Evolutionary conservation across 2,329 filamentous ascomycete genomes (phyloP), one percentile per base, ranked within the genome.

Genomic region (Colletotrichum euphorbiae): DNA sequence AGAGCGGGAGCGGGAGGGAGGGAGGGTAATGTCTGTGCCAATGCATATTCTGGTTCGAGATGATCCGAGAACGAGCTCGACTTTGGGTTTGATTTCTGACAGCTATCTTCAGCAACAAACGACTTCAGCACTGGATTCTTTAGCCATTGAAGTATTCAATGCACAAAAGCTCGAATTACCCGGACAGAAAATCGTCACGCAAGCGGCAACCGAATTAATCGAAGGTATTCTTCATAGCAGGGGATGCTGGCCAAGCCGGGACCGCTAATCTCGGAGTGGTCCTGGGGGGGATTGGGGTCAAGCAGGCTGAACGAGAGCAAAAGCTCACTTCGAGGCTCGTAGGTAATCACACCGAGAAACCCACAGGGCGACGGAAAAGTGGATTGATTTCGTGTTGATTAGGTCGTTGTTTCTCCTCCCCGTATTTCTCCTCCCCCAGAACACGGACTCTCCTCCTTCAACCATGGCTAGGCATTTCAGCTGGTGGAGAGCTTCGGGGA

Each of bases 211-310:
- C n/a, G n/a, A n/a, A n/a, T n/a, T n/a, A n/a, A 19, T 15, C 58
- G 8, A 36, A 51, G 15, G 8, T 24, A 24, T 21, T 21, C 12
- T n/a, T 56, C 21, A 15, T 5, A 38, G 31, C 43, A 24, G 56
- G 48, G 57, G 48, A 54, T 54, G 31, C 40, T 33, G 59, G 42
- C n/a, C 40, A 19, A 17, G 17, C 38, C 56, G 40, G 56, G 15
- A 62, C 42, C 33, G 56, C 48, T 56, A 67, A 67, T 62, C 58
- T 56, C 57, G 31, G 42, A 43, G 33, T n/a, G 63, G 58, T 17
- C 21, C 36, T n/a, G n/a, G n/a, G n/a, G n/a, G n/a, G n/a, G n/a
- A n/a, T n/a, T n/a, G n/a, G 50, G 15, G 40, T 45, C 31, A 19
- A 17, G 42, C 9, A 33, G 24, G 17, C 19, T 19, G 21, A 21